These are phyloP conservation scores for Aphanomyces cochlioides DNA, from an alignment of 352 stramenopile genomes.

Conservation along the genomic window DNA sequence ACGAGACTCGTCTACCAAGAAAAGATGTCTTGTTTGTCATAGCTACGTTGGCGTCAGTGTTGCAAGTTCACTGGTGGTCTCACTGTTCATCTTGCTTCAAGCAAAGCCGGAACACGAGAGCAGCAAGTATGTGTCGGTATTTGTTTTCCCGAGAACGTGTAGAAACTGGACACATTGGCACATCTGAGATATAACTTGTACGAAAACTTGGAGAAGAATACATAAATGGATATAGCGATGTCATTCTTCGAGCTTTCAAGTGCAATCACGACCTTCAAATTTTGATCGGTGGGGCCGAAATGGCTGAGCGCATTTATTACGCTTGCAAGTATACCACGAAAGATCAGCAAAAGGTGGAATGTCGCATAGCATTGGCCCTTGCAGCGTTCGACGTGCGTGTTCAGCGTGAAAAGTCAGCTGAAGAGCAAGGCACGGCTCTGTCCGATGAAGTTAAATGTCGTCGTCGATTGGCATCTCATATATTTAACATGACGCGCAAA, in stretches of 20 bases:
- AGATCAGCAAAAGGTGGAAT: too few species aligned
- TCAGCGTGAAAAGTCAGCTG: conserved; percentile 27
- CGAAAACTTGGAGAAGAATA: conserved; percentile 15
- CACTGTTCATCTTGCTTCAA: neutral
- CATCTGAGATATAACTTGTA: neutral
- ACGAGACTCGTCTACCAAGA: neutral
- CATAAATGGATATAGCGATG: conserved; percentile 24
- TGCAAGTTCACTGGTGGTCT: neutral
- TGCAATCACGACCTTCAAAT: conserved; percentile 32
- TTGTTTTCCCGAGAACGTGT: conserved; percentile 4
- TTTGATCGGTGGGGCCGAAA: conserved; percentile 17
- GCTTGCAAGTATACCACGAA: too few species aligned
- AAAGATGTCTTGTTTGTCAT: neutral
- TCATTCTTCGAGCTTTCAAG: conserved; percentile 30
- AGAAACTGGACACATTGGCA: neutral
- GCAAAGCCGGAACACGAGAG: too few species aligned
- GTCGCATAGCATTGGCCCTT: too few species aligned
- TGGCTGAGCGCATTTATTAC: neutral
- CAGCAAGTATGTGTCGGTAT: neutral
- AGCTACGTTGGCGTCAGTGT: conserved; percentile 3
- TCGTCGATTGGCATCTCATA: neutral
- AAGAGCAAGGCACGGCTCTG: conserved; percentile 26
- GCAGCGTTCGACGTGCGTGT: too few species aligned
- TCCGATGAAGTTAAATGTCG: conserved; percentile 16
- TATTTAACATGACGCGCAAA: conserved; percentile 1